Evolutionary conservation across 441 rosid species (phyloP), one percentile per base, ranked within the genome.

Genomic region (Codiaeum variegatum): DNA sequence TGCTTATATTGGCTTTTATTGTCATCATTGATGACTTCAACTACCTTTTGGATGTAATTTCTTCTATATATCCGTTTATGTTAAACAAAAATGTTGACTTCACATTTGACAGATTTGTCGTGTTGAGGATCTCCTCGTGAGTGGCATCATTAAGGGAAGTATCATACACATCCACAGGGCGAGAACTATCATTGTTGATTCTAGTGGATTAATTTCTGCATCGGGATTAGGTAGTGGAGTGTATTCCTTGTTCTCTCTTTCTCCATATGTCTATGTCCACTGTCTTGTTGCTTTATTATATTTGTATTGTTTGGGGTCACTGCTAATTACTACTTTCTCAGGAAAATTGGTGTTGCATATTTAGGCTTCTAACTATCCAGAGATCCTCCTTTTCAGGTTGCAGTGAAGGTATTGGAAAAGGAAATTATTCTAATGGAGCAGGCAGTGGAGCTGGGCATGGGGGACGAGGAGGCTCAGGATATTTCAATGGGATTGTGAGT

Each of bases 371-470:
- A 59, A 76, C 40, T 4, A 52, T 76, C 54, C 13, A 55, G 74
- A 34, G 51, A 62, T 21, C 23, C 40, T 58, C 26, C 71, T 69
- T 82, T 71, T 75, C 86, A 96, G 99, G 99, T 85, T 96, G 99
- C 80, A 91, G 87, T 81, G 90, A 81, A 49, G 98, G 99, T 64
- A 73, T 89, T 69, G 99, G 98, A 52, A 91, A 85, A 79, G 98
- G 99, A 79, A 87, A 88, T 74, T 93, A 88, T 83, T 85, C 88
- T 61, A 81, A 89, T 78, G 97, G 99, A 74, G 93, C 95, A 84
- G 97, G 99, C 70, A 88, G 99, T 82, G 99, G 98, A 71, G 98
- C 98, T 75, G 98, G 99, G 73, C 99, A 96, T 71, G 98, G 99
- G 32, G 99, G 99, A 75, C 77, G 87, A 75, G 99, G 99, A 71